Evolutionary conservation across 2,329 filamentous ascomycete species (phyloP).

Genomic region (Paecilomyces dactylethromorphus): DNA sequence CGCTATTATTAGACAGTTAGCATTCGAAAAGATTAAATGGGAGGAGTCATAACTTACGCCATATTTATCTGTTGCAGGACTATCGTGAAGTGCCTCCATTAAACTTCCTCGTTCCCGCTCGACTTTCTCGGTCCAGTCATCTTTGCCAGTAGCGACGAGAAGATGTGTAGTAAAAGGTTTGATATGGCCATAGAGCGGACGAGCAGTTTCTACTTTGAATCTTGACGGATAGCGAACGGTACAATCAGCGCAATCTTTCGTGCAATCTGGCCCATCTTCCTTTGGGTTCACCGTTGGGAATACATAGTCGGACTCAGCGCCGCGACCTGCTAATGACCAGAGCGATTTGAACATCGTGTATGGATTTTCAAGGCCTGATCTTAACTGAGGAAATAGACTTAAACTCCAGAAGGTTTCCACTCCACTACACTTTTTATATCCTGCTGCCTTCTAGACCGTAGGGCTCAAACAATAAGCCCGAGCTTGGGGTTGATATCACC

Average conservation of each 20-base stretch:
- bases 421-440: not conserved
- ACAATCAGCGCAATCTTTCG: slow-evolving; percentile 30
- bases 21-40: too few species aligned
- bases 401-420: not conserved
- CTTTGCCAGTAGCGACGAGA: slow-evolving; percentile 31
- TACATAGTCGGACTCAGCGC: slow-evolving; percentile 19
- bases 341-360: slow-evolving; percentile 16
- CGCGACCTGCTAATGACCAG: not conserved
- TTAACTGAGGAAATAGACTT: not conserved
- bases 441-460: not conserved
- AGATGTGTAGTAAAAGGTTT: slow-evolving; percentile 30
- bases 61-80: slow-evolving; percentile 54
- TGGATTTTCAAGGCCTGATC: not conserved
- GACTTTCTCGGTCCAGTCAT: slow-evolving; percentile 31
- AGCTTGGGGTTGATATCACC: not conserved
- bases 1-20: slow-evolving; percentile 11
- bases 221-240: slow-evolving; percentile 27
- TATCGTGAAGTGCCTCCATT: slow-evolving; percentile 41
- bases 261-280: slow-evolving; percentile 28
- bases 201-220: slow-evolving; percentile 25
- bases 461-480: not conserved
- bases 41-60: slow-evolving; percentile 47
- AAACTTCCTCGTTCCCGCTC: slow-evolving; percentile 40
- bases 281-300: slow-evolving; percentile 29
- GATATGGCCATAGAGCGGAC: slow-evolving; percentile 28